A percentile compares a stretch with the other conserved stretches of the same genome.
Conservation (phyloP, 202 grass and related monocot species). For the Zoysia matrella region DNA sequence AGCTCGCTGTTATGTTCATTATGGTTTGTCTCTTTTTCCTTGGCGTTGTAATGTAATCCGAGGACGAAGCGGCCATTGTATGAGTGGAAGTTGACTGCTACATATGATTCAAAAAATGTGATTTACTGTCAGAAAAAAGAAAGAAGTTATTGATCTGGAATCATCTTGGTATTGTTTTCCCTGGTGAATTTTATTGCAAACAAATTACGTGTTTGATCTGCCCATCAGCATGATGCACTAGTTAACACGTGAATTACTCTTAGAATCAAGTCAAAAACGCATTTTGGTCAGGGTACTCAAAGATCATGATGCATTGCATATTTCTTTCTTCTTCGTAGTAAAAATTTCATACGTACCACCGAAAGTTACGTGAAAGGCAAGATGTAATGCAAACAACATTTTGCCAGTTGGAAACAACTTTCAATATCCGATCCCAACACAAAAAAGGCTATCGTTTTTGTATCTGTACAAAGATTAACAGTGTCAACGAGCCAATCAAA, state of each 20-base stretch:
- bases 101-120: not conserved
- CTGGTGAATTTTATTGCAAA: too few relatives aligned
- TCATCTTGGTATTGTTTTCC: too few relatives aligned
- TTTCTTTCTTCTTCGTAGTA: not conserved
- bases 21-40: not conserved
- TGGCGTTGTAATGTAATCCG: not conserved
- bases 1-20: not conserved
- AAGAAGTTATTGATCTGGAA: too few relatives aligned
- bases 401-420: not conserved
- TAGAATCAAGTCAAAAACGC: too few relatives aligned
- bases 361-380: not conserved
- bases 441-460: not conserved
- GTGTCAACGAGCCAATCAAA: slow-evolving; percentile 43
- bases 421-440: not conserved
- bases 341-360: not conserved
- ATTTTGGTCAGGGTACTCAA: too few relatives aligned
- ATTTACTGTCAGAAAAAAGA: too few relatives aligned
- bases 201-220: too few relatives aligned
- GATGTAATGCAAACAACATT: not conserved
- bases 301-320: not conserved
- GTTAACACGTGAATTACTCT: too few relatives aligned
- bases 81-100: not conserved
- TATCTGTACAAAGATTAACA: slow-evolving; percentile 39
- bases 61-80: not conserved
- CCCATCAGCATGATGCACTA: too few relatives aligned